Conservation (phyloP, 495 filamentous ascomycete genomes). For the Penicillium flavigenum region DNA sequence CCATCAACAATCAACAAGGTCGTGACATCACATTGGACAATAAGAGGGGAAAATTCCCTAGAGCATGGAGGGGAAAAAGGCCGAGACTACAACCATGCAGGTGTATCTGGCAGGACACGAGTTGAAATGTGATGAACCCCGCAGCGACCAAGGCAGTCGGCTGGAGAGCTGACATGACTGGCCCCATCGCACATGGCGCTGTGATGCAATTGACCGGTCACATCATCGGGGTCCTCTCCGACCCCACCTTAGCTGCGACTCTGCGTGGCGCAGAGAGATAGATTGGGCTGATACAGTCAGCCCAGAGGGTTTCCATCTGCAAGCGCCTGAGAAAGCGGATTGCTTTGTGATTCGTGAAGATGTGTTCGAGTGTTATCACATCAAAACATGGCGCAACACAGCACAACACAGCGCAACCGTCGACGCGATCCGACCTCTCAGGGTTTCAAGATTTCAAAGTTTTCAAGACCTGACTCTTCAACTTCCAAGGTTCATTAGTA, state of each 20-base stretch:
- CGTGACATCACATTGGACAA: slow-evolving; percentile 27
- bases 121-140: slow-evolving; percentile 31
- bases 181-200: slow-evolving; percentile 27
- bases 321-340: not conserved
- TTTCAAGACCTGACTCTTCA: not conserved
- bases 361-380: not conserved
- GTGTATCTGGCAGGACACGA: slow-evolving; percentile 12
- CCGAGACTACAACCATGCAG: slow-evolving; percentile 18
- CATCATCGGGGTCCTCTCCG: slow-evolving; percentile 21
- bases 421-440: not conserved
- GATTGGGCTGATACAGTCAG: slow-evolving; percentile 14
- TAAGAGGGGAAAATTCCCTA: not conserved
- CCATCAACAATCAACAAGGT: slow-evolving; percentile 1
- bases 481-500: not conserved
- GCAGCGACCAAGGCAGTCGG: slow-evolving; percentile 26
- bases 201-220: slow-evolving; percentile 32
- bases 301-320: slow-evolving; percentile 7
- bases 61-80: not conserved
- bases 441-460: not conserved
- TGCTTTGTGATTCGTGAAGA: not conserved
- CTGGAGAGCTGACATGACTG: slow-evolving; percentile 23
- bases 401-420: not conserved
- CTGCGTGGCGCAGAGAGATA: slow-evolving; percentile 20
- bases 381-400: not conserved
- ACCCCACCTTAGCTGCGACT: slow-evolving; percentile 21